Percentiles rank a stretch among this genome's conserved stretches.
These are phyloP conservation scores for Talaromyces thailandensis DNA, from an alignment of 495 filamentous ascomycete species.

Conservation along the genomic window DNA sequence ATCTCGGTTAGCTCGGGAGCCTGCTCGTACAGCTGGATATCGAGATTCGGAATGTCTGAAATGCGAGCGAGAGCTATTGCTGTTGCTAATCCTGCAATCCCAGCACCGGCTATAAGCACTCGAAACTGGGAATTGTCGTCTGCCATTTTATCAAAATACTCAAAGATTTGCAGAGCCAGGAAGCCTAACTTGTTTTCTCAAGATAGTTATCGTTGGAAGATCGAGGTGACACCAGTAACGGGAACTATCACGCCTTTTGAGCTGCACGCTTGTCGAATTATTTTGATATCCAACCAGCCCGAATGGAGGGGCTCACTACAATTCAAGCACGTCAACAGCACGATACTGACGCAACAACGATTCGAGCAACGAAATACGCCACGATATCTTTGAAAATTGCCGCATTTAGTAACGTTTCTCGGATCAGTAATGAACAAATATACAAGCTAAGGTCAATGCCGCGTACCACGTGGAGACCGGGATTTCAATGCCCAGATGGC, in stretches of 20 bases:
- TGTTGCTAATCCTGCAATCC: constrained; percentile 38
- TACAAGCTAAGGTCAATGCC: neutral
- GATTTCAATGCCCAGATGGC: neutral
- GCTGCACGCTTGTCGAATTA: neutral
- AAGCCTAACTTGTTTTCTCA: neutral
- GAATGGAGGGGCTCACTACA: neutral
- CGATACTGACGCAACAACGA: constrained; percentile 13
- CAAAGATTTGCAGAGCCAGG: neutral
- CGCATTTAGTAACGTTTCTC: neutral
- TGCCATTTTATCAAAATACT: constrained; percentile 7
- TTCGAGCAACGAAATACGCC: constrained; percentile 8
- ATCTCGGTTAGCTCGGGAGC: constrained; percentile 36
- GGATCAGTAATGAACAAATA: neutral
- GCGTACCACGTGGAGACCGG: neutral
- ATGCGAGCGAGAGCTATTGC: constrained; percentile 32
- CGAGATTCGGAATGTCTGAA: constrained; percentile 16
- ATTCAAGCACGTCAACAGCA: constrained; percentile 18
- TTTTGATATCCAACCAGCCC: neutral
- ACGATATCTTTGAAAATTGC: neutral
- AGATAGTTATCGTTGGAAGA: neutral
- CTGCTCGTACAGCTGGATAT: constrained; percentile 37
- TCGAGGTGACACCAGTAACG: neutral
- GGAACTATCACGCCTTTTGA: neutral
- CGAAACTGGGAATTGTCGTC: constrained; percentile 16
- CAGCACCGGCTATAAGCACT: constrained; percentile 37